Conservation (phyloP, 768 basidiomycete species). For the Collybia sordida region DNA sequence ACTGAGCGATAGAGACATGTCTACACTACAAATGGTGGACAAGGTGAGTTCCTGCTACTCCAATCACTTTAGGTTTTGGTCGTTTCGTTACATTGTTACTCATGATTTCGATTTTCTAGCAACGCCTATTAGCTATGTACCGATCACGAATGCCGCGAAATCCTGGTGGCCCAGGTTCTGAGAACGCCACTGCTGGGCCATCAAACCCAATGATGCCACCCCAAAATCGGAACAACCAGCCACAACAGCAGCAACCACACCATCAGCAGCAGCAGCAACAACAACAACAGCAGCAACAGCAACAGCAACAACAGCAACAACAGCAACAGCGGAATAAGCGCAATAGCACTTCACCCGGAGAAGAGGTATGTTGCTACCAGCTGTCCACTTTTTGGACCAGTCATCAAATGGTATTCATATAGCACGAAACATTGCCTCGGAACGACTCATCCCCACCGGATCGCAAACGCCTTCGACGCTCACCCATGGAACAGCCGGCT, state of each 20-base stretch:
- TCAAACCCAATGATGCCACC: slow-evolving; percentile 36
- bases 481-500: slow-evolving; percentile 47
- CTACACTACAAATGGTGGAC: slow-evolving; percentile 31
- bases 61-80: background rate
- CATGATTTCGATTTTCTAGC: slow-evolving; percentile 22
- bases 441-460: slow-evolving; percentile 58
- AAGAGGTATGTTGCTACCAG: slow-evolving; percentile 42
- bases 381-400: background rate
- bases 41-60: slow-evolving; percentile 47
- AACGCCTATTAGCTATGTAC: slow-evolving; percentile 26
- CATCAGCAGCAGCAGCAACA: slow-evolving; percentile 31
- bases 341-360: slow-evolving; percentile 61
- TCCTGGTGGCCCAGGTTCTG: slow-evolving; percentile 17
- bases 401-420: slow-evolving; percentile 6
- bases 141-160: slow-evolving; percentile 17
- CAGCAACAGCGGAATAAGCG: slow-evolving; percentile 42
- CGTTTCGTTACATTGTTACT: background rate
- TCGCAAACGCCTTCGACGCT: slow-evolving; percentile 51
- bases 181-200: slow-evolving; percentile 42
- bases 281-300: slow-evolving; percentile 28
- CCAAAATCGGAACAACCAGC: slow-evolving; percentile 31
- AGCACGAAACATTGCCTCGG: slow-evolving; percentile 49
- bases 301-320: slow-evolving; percentile 27
- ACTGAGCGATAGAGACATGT: slow-evolving; percentile 11
- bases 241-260: slow-evolving; percentile 21